phyloP scores from a whole-genome alignment of 495 filamentous ascomycete species.

The Penicillium verhagenii region DNA sequence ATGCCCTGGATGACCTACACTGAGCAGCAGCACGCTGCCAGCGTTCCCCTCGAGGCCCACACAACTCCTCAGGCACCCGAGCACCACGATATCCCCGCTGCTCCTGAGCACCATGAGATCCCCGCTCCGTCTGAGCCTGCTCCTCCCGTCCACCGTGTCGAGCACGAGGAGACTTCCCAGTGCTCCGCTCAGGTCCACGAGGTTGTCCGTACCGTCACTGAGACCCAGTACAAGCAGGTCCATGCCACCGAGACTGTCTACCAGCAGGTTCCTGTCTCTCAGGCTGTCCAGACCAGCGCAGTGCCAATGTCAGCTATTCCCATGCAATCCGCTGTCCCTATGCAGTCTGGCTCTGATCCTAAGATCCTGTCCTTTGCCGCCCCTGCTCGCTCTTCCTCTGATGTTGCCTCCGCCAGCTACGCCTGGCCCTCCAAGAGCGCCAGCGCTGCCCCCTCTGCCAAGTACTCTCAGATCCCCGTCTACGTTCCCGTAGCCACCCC shows the following conservation, averaged over 20 bases:
- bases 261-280: neutral
- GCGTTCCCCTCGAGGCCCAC: neutral
- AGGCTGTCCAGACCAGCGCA: conserved; percentile 9
- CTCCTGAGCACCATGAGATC: neutral
- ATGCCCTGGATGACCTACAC: conserved; percentile 7
- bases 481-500: conserved; percentile 27
- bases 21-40: neutral
- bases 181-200: conserved; percentile 17
- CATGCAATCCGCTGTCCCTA: conserved; percentile 1
- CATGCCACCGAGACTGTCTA: conserved; percentile 13
- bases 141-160: neutral
- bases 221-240: conserved; percentile 27
- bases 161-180: neutral
- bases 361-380: conserved; percentile 11
- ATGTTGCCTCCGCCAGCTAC: conserved; percentile 5
- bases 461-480: conserved; percentile 33
- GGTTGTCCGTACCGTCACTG: conserved; percentile 31
- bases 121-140: neutral
- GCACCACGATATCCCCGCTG: neutral
- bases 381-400: conserved; percentile 3
- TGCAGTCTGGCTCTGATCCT: neutral
- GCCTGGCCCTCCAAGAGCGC: conserved; percentile 14
- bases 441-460: conserved; percentile 3
- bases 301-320: conserved; percentile 4
- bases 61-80: neutral